Evolutionary conservation across 106 monocot species (phyloP).

Genomic region (Dendrobium huoshanense): DNA sequence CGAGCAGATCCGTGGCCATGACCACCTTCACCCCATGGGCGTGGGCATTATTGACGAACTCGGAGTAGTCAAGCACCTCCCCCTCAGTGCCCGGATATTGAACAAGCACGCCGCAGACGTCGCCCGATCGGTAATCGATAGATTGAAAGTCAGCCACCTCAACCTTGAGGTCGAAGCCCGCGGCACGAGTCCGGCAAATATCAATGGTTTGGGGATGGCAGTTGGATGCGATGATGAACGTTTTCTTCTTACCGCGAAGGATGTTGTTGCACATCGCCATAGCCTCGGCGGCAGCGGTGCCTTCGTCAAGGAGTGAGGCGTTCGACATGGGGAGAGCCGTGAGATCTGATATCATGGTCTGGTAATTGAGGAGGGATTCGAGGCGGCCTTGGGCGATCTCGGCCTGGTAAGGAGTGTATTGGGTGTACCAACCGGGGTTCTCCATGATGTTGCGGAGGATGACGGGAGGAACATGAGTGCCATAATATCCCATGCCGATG

Average conservation of each 20-base stretch:
- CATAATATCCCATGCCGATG: constrained; percentile 95
- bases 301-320: constrained; percentile 93
- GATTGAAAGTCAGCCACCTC: constrained; percentile 55
- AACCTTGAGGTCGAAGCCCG: constrained; percentile 79
- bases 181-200: constrained; percentile 74
- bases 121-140: constrained; percentile 61
- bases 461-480: constrained; percentile 82
- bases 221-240: constrained; percentile 78
- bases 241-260: constrained; percentile 69
- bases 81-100: constrained; percentile 98
- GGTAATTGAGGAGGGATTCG: constrained; percentile 92
- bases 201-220: constrained; percentile 97
- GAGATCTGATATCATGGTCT: constrained; percentile 88
- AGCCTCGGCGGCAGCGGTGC: constrained; percentile 98
- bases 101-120: constrained; percentile 87
- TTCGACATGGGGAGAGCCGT: constrained; percentile 97
- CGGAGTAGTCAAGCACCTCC: constrained; percentile 79
- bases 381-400: constrained; percentile 98
- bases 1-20: constrained; percentile 84
- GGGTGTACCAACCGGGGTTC: constrained; percentile 99
- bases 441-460: constrained; percentile 98
- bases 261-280: constrained; percentile 99
- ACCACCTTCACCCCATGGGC: constrained; percentile 89
- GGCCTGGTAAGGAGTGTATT: constrained; percentile 99
- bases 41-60: constrained; percentile 77